phyloP scores from a whole-genome alignment of 169 alveolate species.

The Hepatocystis sp. region DNA sequence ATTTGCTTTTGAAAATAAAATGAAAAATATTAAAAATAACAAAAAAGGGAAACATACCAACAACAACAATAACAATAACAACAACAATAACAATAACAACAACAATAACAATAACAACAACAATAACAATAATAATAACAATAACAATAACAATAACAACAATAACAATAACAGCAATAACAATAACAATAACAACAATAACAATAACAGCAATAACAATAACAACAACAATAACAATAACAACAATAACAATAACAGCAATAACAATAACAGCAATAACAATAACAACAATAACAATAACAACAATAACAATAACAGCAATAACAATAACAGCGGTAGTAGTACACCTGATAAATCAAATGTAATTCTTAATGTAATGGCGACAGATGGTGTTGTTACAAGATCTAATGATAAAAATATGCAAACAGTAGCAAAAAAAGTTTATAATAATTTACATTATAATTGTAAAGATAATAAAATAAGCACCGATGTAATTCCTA shows the following conservation, averaged over 20 bases:
- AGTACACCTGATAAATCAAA: neutral
- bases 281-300: neutral
- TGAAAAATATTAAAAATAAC: slow-evolving; percentile 14
- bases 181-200: too few species aligned
- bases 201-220: neutral
- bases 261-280: neutral
- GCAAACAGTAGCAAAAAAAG: too few species aligned
- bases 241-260: neutral
- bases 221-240: neutral
- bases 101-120: too few species aligned
- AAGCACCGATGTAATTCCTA: too few species aligned
- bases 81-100: neutral
- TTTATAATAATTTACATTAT: too few species aligned
- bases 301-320: neutral
- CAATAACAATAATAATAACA: neutral
- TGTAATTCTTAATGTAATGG: neutral
- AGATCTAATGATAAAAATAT: too few species aligned
- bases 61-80: neutral
- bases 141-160: neutral
- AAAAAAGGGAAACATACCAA: neutral
- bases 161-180: too few species aligned
- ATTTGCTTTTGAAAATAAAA: slow-evolving; percentile 51
- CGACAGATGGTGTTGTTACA: neutral
- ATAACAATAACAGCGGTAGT: neutral
- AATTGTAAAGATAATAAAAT: too few species aligned